A percentile compares a stretch with the other conserved stretches of the same genome.
Conservation (phyloP, 257 asterid species). For the Rubia yunnanensis region DNA sequence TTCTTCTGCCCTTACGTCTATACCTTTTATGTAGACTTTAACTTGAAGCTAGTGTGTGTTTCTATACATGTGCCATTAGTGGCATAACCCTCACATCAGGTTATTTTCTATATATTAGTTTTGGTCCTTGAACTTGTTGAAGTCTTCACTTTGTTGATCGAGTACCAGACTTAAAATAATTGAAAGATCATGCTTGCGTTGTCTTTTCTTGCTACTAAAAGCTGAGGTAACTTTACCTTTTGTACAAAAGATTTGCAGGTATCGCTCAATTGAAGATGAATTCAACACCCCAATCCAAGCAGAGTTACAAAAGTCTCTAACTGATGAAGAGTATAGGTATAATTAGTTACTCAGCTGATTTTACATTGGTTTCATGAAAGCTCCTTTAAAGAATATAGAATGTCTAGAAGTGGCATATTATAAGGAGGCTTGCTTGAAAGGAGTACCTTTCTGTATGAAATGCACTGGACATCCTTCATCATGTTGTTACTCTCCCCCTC, state of each 20-base stretch:
- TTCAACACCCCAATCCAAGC: slow-evolving; percentile 58
- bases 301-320: slow-evolving; percentile 74
- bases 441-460: neutral
- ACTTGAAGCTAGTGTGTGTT: neutral
- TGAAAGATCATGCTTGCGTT: neutral
- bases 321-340: slow-evolving; percentile 89
- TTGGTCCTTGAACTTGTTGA: neutral
- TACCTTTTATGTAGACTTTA: neutral
- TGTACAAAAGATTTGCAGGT: slow-evolving; percentile 67
- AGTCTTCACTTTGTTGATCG: neutral
- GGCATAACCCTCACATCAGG: neutral
- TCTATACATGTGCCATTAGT: neutral
- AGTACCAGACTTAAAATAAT: neutral
- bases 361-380: neutral
- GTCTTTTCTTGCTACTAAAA: neutral
- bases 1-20: neutral
- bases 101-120: neutral
- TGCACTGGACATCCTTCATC: neutral
- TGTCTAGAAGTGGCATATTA: neutral
- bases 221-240: slow-evolving; percentile 1
- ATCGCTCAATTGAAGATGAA: slow-evolving; percentile 80
- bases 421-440: neutral
- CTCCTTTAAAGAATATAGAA: neutral
- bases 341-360: neutral
- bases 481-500: neutral